Percentiles rank a stretch among this genome's conserved stretches.
Evolutionary conservation across 352 stramenopile genomes (phyloP).

Genomic region (Thalassiosira ordinaria): DNA sequence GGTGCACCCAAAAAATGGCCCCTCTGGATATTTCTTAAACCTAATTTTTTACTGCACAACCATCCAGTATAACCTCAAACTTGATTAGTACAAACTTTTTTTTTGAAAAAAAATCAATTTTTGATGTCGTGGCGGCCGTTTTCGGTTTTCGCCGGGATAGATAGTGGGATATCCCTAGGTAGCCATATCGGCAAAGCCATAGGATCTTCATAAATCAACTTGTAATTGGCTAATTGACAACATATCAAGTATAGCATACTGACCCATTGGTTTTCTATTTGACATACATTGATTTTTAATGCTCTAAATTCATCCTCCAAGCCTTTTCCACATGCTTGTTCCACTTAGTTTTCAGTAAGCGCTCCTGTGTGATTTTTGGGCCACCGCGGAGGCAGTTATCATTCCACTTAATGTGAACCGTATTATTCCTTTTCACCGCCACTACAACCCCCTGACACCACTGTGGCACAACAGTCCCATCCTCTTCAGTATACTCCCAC

Average conservation of each 20-base stretch:
- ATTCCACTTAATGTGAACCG: constrained; percentile 25
- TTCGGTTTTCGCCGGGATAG: no score
- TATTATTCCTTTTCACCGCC: constrained; percentile 4
- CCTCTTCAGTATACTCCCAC: not conserved
- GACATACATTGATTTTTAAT: constrained; percentile 1
- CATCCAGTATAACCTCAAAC: not conserved
- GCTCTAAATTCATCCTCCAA: constrained; percentile 21
- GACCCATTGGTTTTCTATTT: not conserved
- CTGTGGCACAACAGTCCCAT: constrained; percentile 1
- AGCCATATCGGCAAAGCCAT: no score
- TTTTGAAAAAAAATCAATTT: not conserved
- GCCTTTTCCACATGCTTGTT: constrained; percentile 23
- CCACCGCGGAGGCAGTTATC: not conserved
- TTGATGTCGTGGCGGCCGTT: not conserved
- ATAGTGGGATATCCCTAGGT: no score
- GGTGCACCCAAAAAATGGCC: not conserved
- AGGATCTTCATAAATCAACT: no score
- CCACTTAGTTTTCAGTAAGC: constrained; percentile 19
- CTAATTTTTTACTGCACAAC: not conserved
- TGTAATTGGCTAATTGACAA: no score
- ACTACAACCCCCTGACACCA: constrained; percentile 5
- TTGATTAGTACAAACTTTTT: not conserved
- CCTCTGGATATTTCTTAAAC: not conserved
- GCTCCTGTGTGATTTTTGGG: not conserved
- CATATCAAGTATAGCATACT: no score